Evolutionary conservation across 1,284 basidiomycete species (phyloP).

Genomic region (Takashimella koratensis): DNA sequence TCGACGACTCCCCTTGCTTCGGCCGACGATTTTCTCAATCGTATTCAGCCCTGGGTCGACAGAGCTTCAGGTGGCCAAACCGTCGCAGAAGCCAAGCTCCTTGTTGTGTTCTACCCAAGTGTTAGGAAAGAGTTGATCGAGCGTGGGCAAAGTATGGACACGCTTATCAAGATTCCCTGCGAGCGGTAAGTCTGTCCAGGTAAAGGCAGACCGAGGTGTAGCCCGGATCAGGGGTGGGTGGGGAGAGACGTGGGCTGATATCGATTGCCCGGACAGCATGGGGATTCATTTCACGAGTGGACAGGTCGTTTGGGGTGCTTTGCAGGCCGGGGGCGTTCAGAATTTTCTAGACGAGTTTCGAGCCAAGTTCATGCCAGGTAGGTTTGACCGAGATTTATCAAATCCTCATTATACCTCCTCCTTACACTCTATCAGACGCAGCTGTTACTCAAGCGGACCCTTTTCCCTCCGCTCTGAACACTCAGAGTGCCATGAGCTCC

Average conservation of each 20-base stretch:
- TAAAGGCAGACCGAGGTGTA: too few relatives aligned
- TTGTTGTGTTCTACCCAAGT: constrained; percentile 23
- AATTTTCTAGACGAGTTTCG: constrained; percentile 15
- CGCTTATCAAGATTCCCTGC: constrained; percentile 16
- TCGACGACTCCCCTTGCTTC: constrained; percentile 12
- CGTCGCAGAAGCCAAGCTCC: background rate
- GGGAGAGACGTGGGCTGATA: too few relatives aligned
- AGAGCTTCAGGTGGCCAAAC: constrained; percentile 8
- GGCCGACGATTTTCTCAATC: constrained; percentile 18
- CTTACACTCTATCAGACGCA: too few relatives aligned
- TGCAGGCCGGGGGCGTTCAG: constrained; percentile 18
- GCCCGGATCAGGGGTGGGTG: too few relatives aligned
- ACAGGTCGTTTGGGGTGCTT: constrained; percentile 30
- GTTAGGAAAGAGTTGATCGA: constrained; percentile 22
- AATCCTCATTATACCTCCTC: too few relatives aligned
- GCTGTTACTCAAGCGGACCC: too few relatives aligned
- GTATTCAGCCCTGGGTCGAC: constrained; percentile 17
- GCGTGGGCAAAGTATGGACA: constrained; percentile 18
- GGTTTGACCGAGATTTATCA: background rate
- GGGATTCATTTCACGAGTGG: constrained; percentile 21
- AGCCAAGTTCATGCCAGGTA: background rate
- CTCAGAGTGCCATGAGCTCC: too few relatives aligned
- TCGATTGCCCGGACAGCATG: constrained; percentile 15
- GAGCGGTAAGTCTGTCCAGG: constrained; percentile 22
- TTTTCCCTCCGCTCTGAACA: too few relatives aligned